Base-by-base conservation (phyloP, 805 yeast genomes). In the Millerago galiae region DNA sequence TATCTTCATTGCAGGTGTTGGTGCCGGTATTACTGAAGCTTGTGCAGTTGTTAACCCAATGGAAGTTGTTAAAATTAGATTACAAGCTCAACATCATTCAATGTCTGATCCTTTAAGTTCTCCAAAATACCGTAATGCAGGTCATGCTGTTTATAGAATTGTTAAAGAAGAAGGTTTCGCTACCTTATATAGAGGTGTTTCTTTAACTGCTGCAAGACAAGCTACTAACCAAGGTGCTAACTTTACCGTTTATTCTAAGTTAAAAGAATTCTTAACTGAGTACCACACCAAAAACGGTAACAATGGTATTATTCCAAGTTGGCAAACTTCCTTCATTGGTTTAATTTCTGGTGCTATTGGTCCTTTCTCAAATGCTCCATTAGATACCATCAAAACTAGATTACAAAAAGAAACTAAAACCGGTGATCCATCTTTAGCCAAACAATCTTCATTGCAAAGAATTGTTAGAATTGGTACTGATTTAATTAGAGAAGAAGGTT, bases 151-250 rank as follows among this genome's bases (percentile, higher is more conserved):
- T 24, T 80, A 81, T 59, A 71, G 88, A 29, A 84, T 93, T 56
- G 77, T 83, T 49, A 83, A 76, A 55, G 97, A 91, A 65, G 99
- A 91, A 70, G 99, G 99, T 38, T 71, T 86, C 55, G 74, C 75
- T 39, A 86, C 96, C 9, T 68, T 91, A 46, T 91, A 91, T 72
- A 77, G 96, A 62, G 99, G 99, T 61, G 98, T 91, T 24, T 77
- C 90, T 3, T 78, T 91, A 59, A 91, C 99, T 28, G 96, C 97
- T 31, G 95, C 96, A 26, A 81, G 99, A 71, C 99, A 91, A 66
- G 97, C 98, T 25, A 83, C 96, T 45, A 91, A 91, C 71, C 99
- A 91, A 69, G 99, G 97, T 71, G 97, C 95, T 38, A 91, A 93
- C 68, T 91, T 91, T 67, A 91, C 98, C 3, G 95, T 88, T 26